Evolutionary conservation across 495 filamentous ascomycete genomes (phyloP).

Genomic region (Parathielavia appendiculata): DNA sequence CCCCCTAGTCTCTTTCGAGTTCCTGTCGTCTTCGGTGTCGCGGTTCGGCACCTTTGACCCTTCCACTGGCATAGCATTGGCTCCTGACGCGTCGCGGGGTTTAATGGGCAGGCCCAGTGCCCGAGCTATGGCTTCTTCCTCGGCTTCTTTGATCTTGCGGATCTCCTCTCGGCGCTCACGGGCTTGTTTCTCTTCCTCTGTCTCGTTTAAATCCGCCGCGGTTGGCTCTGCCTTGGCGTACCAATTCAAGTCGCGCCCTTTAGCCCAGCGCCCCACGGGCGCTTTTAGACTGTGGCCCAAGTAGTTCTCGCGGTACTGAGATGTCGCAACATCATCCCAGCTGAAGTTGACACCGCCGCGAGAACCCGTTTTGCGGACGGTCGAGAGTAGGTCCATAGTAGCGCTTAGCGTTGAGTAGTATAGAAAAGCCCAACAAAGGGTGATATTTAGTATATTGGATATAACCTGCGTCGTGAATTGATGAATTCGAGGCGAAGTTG

Average conservation of each 20-base stretch:
- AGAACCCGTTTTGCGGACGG: conserved; percentile 88
- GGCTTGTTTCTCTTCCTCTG: conserved; percentile 55
- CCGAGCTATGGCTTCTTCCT: conserved; percentile 79
- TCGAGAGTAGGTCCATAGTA: conserved; percentile 87
- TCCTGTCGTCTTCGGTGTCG: conserved; percentile 11
- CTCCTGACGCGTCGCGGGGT: conserved; percentile 43
- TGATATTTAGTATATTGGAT: too few relatives aligned
- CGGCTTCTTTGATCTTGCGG: conserved; percentile 78
- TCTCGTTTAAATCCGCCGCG: conserved; percentile 45
- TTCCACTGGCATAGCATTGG: conserved; percentile 44
- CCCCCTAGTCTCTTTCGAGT: conserved; percentile 14
- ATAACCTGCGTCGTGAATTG: too few relatives aligned
- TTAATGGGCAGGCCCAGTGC: conserved; percentile 75
- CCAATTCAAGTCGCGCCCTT: conserved; percentile 80
- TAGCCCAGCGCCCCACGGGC: conserved; percentile 93
- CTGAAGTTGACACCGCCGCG: conserved; percentile 92
- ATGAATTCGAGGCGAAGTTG: too few relatives aligned
- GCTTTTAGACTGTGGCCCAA: conserved; percentile 95
- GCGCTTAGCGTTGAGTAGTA: neutral
- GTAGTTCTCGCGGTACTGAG: conserved; percentile 90
- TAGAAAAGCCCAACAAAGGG: neutral
- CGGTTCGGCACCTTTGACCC: conserved; percentile 22
- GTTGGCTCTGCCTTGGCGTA: conserved; percentile 67
- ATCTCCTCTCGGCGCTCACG: conserved; percentile 74
- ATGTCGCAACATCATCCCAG: conserved; percentile 89